Conservation (phyloP, 768 basidiomycete species). For the Boletus reticulatus region DNA sequence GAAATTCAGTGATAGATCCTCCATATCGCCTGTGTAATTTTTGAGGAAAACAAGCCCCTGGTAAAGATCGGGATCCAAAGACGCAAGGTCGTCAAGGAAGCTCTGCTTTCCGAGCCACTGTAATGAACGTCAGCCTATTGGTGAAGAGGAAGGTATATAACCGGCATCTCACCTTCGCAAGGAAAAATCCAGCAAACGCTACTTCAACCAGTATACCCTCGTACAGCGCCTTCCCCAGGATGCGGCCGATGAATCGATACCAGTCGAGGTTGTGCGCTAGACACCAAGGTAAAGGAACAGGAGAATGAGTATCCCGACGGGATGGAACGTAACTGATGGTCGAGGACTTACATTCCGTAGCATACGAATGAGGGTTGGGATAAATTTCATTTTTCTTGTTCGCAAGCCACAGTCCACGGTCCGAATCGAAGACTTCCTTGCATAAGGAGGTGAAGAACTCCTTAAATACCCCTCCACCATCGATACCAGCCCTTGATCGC, state of each 20-base stretch:
- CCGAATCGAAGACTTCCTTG: conserved; percentile 93
- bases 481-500: conserved; percentile 73
- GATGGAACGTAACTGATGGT: not conserved
- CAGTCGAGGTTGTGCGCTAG: conserved; percentile 82
- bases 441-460: conserved; percentile 93
- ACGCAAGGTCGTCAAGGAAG: conserved; percentile 89
- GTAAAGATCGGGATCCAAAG: conserved; percentile 90
- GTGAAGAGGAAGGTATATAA: not conserved
- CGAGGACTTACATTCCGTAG: conserved; percentile 67
- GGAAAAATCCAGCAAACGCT: conserved; percentile 93
- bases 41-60: conserved; percentile 91
- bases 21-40: conserved; percentile 81
- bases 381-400: conserved; percentile 93
- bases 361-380: conserved; percentile 90
- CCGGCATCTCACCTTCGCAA: conserved; percentile 61
- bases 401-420: conserved; percentile 91
- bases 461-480: conserved; percentile 97
- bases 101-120: conserved; percentile 93
- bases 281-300: not conserved
- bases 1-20: conserved; percentile 89
- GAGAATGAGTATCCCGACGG: not conserved
- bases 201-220: conserved; percentile 95
- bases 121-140: not conserved
- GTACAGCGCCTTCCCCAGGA: conserved; percentile 95
- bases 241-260: conserved; percentile 91